Conservation (phyloP, 2,329 filamentous ascomycete species). For the Grosmannia huntii region DNA sequence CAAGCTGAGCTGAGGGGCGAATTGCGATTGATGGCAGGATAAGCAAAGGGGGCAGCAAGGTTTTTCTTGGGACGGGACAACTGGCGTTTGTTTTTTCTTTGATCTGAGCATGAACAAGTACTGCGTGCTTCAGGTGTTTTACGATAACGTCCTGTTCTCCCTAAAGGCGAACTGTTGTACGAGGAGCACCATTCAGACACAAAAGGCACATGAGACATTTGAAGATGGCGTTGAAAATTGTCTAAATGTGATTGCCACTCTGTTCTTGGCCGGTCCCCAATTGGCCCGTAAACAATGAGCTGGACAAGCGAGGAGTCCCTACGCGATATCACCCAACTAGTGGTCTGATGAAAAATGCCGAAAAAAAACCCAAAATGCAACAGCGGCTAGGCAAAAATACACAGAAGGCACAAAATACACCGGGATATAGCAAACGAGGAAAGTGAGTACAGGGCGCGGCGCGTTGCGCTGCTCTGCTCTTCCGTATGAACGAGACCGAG, state of each 20-base stretch:
- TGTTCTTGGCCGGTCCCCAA: too few relatives aligned
- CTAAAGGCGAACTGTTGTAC: too few relatives aligned
- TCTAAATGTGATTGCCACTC: too few relatives aligned
- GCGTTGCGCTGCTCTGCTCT: background rate
- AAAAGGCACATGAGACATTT: too few relatives aligned
- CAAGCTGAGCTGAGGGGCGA: too few relatives aligned
- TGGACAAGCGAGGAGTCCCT: background rate
- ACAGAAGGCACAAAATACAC: background rate
- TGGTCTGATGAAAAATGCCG: background rate
- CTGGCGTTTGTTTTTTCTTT: background rate
- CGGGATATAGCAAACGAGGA: background rate
- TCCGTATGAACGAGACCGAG: background rate
- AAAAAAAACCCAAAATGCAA: background rate
- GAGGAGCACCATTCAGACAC: too few relatives aligned
- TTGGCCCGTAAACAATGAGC: background rate
- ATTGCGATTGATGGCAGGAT: background rate
- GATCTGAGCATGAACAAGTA: background rate
- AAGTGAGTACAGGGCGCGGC: background rate
- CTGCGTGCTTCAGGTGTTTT: background rate
- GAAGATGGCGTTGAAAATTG: too few relatives aligned
- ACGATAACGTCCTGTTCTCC: background rate
- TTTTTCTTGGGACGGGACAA: background rate
- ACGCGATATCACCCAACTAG: background rate
- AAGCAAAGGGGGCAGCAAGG: background rate
- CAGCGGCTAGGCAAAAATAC: background rate